phyloP scores from a whole-genome alignment of 352 stramenopile species.

The Pythium aphanidermatum region DNA sequence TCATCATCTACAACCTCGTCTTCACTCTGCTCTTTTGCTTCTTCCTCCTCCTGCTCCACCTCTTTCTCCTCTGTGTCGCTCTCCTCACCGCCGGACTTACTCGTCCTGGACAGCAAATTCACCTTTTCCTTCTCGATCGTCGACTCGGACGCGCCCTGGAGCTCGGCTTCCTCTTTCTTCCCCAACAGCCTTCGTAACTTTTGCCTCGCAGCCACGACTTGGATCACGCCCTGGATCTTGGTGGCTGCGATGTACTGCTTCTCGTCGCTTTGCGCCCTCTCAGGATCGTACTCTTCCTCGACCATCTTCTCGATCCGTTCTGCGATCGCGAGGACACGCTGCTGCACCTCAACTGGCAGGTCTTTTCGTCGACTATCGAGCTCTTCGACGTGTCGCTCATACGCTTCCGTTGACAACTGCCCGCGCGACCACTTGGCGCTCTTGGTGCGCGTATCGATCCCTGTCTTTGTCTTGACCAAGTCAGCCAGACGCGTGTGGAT shows the following conservation, averaged over 20 bases:
- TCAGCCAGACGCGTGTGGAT: conserved; percentile 13
- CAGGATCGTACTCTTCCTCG: conserved; percentile 34
- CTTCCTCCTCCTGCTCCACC: neutral
- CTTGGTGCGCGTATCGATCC: conserved; percentile 10
- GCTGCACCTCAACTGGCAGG: conserved; percentile 25
- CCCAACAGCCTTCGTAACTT: conserved; percentile 33
- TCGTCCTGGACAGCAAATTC: conserved; percentile 1
- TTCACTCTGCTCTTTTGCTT: conserved; percentile 2
- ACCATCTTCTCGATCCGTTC: conserved; percentile 28
- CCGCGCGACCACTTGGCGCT: conserved; percentile 15
- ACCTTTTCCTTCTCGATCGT: conserved; percentile 8
- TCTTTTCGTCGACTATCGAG: conserved; percentile 21
- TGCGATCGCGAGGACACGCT: conserved; percentile 35
- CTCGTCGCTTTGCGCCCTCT: conserved; percentile 17
- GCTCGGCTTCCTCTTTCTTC: neutral
- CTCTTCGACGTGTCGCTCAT: conserved; percentile 21
- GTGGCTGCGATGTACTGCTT: conserved; percentile 19
- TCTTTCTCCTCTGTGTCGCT: conserved; percentile 3
- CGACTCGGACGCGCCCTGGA: neutral
- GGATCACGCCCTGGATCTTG: conserved; percentile 41
- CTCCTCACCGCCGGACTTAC: neutral
- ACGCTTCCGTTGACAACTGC: conserved; percentile 19
- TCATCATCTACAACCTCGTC: conserved; percentile 1
- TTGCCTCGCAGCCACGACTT: conserved; percentile 37
- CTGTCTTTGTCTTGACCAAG: conserved; percentile 12